phyloP scores from a whole-genome alignment of 2,329 filamentous ascomycete species.

The Bipolaris zeicola region DNA sequence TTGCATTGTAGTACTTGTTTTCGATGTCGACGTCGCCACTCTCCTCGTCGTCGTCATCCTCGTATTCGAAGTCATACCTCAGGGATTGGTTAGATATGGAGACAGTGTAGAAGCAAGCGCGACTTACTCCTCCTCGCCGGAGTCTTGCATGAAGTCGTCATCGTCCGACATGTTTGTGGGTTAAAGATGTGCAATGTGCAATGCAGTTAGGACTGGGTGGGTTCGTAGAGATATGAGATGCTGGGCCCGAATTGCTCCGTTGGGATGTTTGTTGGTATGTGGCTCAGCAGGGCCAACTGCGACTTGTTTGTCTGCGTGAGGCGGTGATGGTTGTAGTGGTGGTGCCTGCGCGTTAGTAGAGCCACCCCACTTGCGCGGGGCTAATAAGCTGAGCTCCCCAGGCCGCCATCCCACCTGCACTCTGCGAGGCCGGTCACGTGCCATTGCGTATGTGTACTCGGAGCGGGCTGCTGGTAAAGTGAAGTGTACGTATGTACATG shows the following conservation, averaged over 20 bases:
- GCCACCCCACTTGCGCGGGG: conserved; percentile 16
- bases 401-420: neutral
- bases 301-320: conserved; percentile 18
- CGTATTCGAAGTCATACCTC: conserved; percentile 96
- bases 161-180: conserved; percentile 72
- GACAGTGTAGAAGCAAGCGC: neutral
- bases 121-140: conserved; percentile 79
- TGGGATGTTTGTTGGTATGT: neutral
- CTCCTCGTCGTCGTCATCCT: conserved; percentile 89
- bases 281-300: conserved; percentile 10
- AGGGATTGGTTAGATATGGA: conserved; percentile 23
- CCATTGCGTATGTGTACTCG: too few species aligned
- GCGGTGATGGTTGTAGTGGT: conserved; percentile 17
- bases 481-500: too few species aligned
- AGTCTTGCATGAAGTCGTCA: conserved; percentile 94
- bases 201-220: neutral
- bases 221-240: neutral
- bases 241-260: neutral
- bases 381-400: conserved; percentile 12
- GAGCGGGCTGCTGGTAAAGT: neutral
- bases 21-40: conserved; percentile 91
- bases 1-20: conserved; percentile 99
- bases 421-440: neutral
- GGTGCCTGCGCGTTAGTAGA: conserved; percentile 26
- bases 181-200: conserved; percentile 3